These are phyloP conservation scores for Solioccasus polychromus DNA, from an alignment of 768 basidiomycete species.

Conservation along the genomic window DNA sequence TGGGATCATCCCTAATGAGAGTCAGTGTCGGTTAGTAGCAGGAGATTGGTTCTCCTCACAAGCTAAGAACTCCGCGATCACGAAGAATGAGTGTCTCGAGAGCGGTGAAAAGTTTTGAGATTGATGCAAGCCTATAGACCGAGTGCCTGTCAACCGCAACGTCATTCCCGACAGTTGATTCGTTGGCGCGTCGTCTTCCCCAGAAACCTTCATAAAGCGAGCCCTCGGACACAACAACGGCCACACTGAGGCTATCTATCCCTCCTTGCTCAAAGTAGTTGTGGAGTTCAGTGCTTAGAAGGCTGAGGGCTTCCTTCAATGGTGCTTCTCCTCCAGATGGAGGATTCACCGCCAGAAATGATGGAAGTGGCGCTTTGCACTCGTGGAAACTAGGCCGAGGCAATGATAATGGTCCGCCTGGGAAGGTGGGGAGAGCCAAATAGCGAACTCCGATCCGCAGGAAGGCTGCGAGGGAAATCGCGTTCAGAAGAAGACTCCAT, in stretches of 20 bases:
- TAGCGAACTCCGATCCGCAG: conserved; percentile 2
- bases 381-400: conserved; percentile 1
- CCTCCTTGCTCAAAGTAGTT: conserved; percentile 28
- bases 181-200: conserved; percentile 45
- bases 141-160: conserved; percentile 39
- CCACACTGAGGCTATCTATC: conserved; percentile 50
- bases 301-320: conserved; percentile 6
- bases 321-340: conserved; percentile 13
- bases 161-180: conserved; percentile 24
- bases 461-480: conserved; percentile 8
- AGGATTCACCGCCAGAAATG: conserved; percentile 10
- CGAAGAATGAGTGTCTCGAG: conserved; percentile 48
- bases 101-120: conserved; percentile 50
- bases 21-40: neutral
- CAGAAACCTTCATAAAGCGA: conserved; percentile 44
- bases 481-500: conserved; percentile 18
- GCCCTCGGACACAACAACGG: conserved; percentile 45
- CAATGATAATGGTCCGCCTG: neutral
- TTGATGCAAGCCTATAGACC: conserved; percentile 50
- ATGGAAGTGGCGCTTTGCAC: conserved; percentile 17
- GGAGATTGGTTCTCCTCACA: conserved; percentile 26
- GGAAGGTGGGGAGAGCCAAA: neutral
- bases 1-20: conserved; percentile 43
- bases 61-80: conserved; percentile 40
- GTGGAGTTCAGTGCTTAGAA: conserved; percentile 8